Conservation (phyloP, 2,329 filamentous ascomycete species). For the Phyllosticta capitalensis region DNA sequence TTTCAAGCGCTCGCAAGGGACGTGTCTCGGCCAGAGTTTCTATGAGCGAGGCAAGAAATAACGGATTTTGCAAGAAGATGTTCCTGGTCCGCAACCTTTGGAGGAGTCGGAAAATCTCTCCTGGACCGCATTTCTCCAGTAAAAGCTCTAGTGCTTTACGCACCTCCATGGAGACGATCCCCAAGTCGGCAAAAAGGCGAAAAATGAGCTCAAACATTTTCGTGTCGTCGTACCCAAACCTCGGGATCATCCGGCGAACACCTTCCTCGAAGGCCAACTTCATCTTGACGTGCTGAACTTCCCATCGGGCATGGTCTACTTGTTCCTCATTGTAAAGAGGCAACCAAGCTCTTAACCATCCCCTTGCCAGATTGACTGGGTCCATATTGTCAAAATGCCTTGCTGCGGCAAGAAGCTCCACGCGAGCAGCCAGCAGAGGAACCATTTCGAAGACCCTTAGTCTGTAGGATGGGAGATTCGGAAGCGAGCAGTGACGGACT, state of each 20-base stretch:
- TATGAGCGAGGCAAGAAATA: not conserved
- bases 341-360: slow-evolving; percentile 1
- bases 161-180: not conserved
- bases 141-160: not conserved
- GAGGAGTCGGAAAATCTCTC: not conserved
- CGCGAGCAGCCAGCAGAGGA: not conserved
- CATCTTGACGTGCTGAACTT: not conserved
- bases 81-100: not conserved
- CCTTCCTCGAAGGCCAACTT: not conserved
- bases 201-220: not conserved
- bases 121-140: not conserved
- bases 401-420: not conserved
- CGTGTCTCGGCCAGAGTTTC: not conserved
- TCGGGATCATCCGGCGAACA: not conserved
- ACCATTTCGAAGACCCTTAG: not conserved
- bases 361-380: not conserved
- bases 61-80: not conserved
- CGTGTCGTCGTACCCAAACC: not conserved
- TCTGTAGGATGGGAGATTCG: not conserved
- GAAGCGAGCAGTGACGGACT: not conserved
- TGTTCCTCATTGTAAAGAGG: not conserved
- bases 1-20: slow-evolving; percentile 1
- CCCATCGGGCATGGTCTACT: not conserved
- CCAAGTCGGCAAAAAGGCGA: not conserved
- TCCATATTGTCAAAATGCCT: not conserved